Evolutionary conservation across 1,284 basidiomycete genomes (phyloP).

Genomic region (Rhodotorula mucilaginosa): DNA sequence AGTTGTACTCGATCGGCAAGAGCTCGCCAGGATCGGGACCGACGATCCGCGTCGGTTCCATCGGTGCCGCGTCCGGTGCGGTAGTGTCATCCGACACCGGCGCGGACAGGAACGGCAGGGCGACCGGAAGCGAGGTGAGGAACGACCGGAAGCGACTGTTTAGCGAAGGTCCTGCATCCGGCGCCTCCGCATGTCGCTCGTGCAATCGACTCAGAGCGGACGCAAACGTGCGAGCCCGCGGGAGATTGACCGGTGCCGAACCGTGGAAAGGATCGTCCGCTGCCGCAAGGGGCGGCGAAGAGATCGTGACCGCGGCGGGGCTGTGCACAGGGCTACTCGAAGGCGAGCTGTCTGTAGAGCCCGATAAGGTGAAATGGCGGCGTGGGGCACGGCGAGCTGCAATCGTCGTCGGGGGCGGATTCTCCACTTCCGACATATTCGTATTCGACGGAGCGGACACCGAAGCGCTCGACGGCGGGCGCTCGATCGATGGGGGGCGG

Average conservation of each 20-base stretch:
- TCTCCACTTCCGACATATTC: background rate
- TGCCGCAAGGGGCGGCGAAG: background rate
- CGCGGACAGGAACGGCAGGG: constrained; percentile 22
- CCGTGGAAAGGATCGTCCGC: too few species aligned
- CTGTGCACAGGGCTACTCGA: background rate
- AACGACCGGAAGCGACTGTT: constrained; percentile 36
- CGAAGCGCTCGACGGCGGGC: background rate
- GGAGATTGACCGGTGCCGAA: background rate
- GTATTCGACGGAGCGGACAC: background rate
- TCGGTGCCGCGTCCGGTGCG: background rate
- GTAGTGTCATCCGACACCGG: background rate
- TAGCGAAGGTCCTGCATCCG: constrained; percentile 5
- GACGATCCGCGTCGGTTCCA: background rate
- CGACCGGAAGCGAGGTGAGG: constrained; percentile 29
- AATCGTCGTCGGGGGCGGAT: constrained; percentile 1
- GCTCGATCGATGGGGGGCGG: background rate
- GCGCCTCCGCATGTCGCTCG: background rate
- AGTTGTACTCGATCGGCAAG: constrained; percentile 37
- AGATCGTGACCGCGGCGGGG: background rate
- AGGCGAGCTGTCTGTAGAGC: constrained; percentile 5
- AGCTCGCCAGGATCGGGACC: constrained; percentile 41
- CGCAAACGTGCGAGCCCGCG: background rate
- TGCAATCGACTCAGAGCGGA: background rate
- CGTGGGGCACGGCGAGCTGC: constrained; percentile 16
- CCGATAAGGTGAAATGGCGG: constrained; percentile 25